Evolutionary conservation across 139 green algal species (phyloP), one percentile per base, ranked within the genome.

Genomic region (Chlorella sp.): DNA sequence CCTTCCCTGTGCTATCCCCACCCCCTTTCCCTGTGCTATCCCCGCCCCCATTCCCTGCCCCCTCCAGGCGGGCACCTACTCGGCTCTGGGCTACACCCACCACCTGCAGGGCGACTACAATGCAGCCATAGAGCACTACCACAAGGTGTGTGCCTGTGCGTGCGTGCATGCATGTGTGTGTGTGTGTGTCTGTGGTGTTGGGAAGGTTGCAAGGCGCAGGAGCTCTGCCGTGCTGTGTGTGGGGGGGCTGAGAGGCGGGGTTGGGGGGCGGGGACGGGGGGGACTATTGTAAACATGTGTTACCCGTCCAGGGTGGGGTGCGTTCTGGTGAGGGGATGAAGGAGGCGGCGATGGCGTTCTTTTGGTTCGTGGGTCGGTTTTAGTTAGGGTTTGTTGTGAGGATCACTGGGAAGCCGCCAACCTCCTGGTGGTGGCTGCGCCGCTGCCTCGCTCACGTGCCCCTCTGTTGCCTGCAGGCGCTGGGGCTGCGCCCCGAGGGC

Each of bases 51-150:
- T 22, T 48, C 24, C 79, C 22, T 39, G 21, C 21, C 86, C 9
- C 48, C 5, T 57, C 48, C 48, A 95, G 37, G 81, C 96, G 12
- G 90, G 95, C 82, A 98, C 97, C 0, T 94, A 96, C 85, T 88
- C 94, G 22, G 97, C 96, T 0, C 85, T 99, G 21, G 97, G 91
- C 3, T 98, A 96, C 86, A 95, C 95, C 0, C 88, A 96, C 77
- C 97, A 99, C 86, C 91, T 99, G 53, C 89, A 92, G 90, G 92
- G 95, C 15, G 68, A 96, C 40, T 37, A 92, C n/a, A 60, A 80
- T 39, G 83, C 91, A 7, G 97, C 97, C 15, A 96, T 99, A 30
- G 93, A 97, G 83, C 77, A 94, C 76, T 99, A 99, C 86, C 97
- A 99, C 91, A 97, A 91, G 64, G 88, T 87, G 64, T 2, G 37